Conservation (phyloP, 108 stramenopile genomes). For the Cyclotella atomus region DNA sequence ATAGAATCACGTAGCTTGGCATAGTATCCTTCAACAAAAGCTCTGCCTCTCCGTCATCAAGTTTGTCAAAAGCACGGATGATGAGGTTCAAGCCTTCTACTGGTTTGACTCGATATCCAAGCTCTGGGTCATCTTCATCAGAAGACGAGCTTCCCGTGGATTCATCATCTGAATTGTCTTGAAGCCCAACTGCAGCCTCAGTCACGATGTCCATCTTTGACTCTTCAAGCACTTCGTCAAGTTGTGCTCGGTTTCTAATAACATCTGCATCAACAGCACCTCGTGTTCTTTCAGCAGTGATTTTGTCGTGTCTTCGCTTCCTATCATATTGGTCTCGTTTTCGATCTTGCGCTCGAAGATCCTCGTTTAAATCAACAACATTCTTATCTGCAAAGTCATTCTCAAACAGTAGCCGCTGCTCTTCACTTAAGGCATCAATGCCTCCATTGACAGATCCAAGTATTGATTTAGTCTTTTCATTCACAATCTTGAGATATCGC, state of each 20-base stretch:
- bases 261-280: slow-evolving; percentile 62
- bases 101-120: slow-evolving; percentile 40
- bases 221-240: slow-evolving; percentile 81
- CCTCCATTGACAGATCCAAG: slow-evolving; percentile 44
- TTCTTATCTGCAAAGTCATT: slow-evolving; percentile 69
- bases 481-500: slow-evolving; percentile 62
- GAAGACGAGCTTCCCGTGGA: slow-evolving; percentile 29
- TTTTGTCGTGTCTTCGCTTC: slow-evolving; percentile 63
- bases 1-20: slow-evolving; percentile 88
- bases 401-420: slow-evolving; percentile 73
- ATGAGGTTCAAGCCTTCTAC: slow-evolving; percentile 58
- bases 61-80: slow-evolving; percentile 62
- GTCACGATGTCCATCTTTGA: slow-evolving; percentile 45
- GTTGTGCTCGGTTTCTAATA: slow-evolving; percentile 63
- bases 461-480: slow-evolving; percentile 69
- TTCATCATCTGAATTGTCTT: slow-evolving; percentile 12
- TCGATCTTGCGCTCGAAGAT: slow-evolving; percentile 17
- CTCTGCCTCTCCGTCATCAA: slow-evolving; percentile 67
- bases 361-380: slow-evolving; percentile 50
- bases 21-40: slow-evolving; percentile 79
- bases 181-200: not conserved
- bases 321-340: slow-evolving; percentile 59
- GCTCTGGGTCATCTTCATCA: slow-evolving; percentile 52
- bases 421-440: slow-evolving; percentile 59
- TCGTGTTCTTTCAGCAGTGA: slow-evolving; percentile 71